These are phyloP conservation scores for Amanita exitialis DNA, from an alignment of 768 basidiomycete species.

Conservation along the genomic window DNA sequence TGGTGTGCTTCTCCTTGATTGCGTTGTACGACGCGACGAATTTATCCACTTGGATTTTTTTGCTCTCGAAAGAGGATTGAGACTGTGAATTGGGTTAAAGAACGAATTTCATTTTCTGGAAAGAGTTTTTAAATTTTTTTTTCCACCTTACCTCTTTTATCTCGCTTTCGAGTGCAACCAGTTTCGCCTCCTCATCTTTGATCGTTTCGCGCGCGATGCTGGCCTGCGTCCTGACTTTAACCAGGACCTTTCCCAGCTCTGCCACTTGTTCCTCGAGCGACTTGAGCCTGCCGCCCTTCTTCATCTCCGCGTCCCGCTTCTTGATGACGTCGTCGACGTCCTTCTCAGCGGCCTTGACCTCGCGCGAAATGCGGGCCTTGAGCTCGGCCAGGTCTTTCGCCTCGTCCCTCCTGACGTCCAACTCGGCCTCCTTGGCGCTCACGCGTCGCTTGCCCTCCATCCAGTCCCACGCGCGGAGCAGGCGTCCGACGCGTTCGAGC, in stretches of 20 bases:
- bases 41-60: constrained; percentile 46
- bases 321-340: constrained; percentile 57
- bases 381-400: constrained; percentile 34
- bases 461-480: constrained; percentile 89
- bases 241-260: constrained; percentile 67
- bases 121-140: no score
- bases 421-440: constrained; percentile 44
- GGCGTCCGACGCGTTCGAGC: constrained; percentile 74
- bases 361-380: constrained; percentile 40
- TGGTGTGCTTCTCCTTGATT: constrained; percentile 61
- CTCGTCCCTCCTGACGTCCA: constrained; percentile 39
- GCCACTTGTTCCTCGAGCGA: constrained; percentile 74
- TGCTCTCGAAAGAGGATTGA: constrained; percentile 42
- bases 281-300: constrained; percentile 88
- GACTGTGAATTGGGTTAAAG: constrained; percentile 30
- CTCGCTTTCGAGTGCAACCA: constrained; percentile 41
- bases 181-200: constrained; percentile 63
- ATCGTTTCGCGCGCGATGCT: constrained; percentile 73
- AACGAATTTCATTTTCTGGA: no score
- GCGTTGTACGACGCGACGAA: constrained; percentile 44
- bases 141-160: no score
- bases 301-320: constrained; percentile 78
- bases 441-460: constrained; percentile 44
- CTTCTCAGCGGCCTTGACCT: constrained; percentile 56
- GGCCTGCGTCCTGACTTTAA: constrained; percentile 76